Evolutionary conservation across 2,329 filamentous ascomycete species (phyloP), one percentile per base, ranked within the genome.

Genomic region (Cladosporium sp.): DNA sequence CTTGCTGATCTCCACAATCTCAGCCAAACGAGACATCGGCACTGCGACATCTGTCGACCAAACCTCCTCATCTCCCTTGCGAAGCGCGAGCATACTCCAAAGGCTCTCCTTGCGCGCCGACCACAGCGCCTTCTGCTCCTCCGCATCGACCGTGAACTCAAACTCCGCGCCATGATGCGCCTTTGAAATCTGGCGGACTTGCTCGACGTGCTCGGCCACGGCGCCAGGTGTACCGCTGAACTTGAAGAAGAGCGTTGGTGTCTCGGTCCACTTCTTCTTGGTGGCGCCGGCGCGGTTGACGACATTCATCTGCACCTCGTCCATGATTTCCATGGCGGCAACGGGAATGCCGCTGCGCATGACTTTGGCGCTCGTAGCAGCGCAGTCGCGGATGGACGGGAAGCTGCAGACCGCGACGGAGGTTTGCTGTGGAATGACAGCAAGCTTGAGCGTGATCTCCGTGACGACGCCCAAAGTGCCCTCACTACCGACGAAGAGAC

Each of bases 241-340:
- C 69, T 93, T 93, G 84, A 94, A 92, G 77, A 94, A 93, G 14
- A 94, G 83, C 1, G 91, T 93, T 0, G 91, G 91, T 64, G 84
- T 78, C 77, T 93, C 91, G 71, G 89, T 85, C 91, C 91, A 94
- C 52, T 86, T 85, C 18, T 88, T 88, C 8, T 86, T 84, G 0
- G 90, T 92, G 4, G 87, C 86, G 0, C 90, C 89, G 12, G 89
- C 86, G 62, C 88, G 82, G 78, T 95, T 95, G 74, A 95, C 88
- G 0, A 94, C 90, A 69, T 83, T 85, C 91, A 95, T 95, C 78
- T 93, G 91, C 3, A 94, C 89, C 66, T 95, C 91, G 74, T 95
- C 91, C 90, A 95, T 92, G 70, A 95, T 88, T 78, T 95, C 91
- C 86, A 93, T 89, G 3, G 89, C 89, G 0, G 89, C 90, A 7